Base-by-base conservation (phyloP, 257 asterid genomes). In the Jacaranda mimosifolia region DNA sequence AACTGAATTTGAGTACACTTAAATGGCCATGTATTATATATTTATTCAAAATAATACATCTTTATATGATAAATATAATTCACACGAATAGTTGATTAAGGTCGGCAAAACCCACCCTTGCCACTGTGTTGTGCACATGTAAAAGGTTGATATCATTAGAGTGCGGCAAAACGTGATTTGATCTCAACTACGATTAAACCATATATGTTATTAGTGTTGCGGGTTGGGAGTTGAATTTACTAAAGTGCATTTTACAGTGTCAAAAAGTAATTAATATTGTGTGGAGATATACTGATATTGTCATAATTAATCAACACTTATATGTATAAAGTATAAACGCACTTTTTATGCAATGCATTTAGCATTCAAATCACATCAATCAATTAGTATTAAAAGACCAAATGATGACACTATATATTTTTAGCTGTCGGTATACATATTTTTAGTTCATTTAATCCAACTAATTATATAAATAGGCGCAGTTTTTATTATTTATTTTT, bases 321-420 rank as follows among this genome's bases (percentile, higher is more conserved):
- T n/a, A n/a, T n/a, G n/a, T n/a, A n/a, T n/a, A n/a, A n/a, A n/a
- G n/a, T 26, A 15, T 15, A n/a, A 7, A 55, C 17, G 60, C 60
- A 55, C 60, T 55, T 53, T 55, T 55, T 4, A 5, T 55, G 32
- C 60, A 55, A 55, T 55, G 60, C 17, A 55, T n/a, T 55, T 55
- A n/a, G 60, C 60, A 55, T 55, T 51, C 58, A 52, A n/a, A n/a
- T 55, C 60, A 55, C 9, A 55, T 55, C 60, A 57, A 57, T 57
- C 26, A 19, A 57, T 4, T 48, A 48, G 3, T 14, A 56, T 32
- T 56, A 56, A 5, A 56, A 17, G 62, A 58, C 65, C 65, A 58
- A 58, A 58, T 21, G 36, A 56, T 18, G 36, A 56, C 63, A 56
- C 18, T 18, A 6, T 8, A 56, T 56, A 56, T 17, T 18, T 18